phyloP scores from a whole-genome alignment of 2,329 filamentous ascomycete genomes.

The Calonectria pauciramosa region DNA sequence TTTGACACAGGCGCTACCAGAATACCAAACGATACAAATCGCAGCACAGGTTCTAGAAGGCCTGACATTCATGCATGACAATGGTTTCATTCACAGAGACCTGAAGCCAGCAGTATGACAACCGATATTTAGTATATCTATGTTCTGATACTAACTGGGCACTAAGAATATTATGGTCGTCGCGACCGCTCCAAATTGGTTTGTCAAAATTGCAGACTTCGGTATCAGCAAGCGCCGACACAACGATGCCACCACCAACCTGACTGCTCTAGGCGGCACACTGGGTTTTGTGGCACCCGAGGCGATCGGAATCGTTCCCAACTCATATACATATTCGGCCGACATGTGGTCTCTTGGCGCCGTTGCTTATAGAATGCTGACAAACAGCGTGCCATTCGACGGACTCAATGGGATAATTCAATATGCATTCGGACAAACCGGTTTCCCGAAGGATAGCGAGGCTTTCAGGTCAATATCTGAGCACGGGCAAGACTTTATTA shows the following conservation, averaged over 20 bases:
- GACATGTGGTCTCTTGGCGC: constrained; percentile 7
- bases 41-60: constrained; percentile 1
- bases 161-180: constrained; percentile 13
- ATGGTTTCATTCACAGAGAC: constrained; percentile 19
- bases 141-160: background rate
- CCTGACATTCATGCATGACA: constrained; percentile 1
- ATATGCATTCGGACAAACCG: background rate
- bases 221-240: constrained; percentile 20
- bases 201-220: constrained; percentile 12
- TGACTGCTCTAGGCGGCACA: background rate
- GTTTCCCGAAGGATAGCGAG: background rate
- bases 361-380: background rate
- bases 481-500: background rate
- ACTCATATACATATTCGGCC: background rate
- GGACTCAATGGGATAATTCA: background rate
- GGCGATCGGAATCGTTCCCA: background rate
- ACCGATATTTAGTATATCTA: background rate
- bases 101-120: constrained; percentile 1
- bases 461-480: background rate
- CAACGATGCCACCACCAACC: background rate
- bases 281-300: background rate
- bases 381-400: background rate
- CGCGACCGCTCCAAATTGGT: background rate
- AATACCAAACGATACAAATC: background rate
- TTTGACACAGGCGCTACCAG: background rate